Conservation (phyloP, 2,329 filamentous ascomycete species). For the Neonectria coccinea region DNA sequence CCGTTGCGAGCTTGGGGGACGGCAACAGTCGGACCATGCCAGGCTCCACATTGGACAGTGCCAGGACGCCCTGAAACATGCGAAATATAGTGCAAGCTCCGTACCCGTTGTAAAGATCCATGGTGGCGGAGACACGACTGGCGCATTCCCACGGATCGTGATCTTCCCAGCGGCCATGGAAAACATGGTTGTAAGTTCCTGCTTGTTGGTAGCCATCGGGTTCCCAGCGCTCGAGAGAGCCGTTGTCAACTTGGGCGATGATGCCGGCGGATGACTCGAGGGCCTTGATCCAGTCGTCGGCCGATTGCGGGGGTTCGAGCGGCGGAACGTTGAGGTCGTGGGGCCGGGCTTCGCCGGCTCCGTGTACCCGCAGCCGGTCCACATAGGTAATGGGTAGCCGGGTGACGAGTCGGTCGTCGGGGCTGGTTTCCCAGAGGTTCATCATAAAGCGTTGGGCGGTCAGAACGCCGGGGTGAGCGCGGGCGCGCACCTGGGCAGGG, state of each 20-base stretch:
- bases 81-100: constrained; percentile 69
- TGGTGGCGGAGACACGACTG: constrained; percentile 64
- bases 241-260: constrained; percentile 77
- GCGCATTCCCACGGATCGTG: constrained; percentile 68
- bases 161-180: constrained; percentile 66
- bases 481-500: constrained; percentile 74
- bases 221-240: constrained; percentile 79
- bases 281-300: constrained; percentile 55
- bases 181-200: constrained; percentile 67
- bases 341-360: constrained; percentile 52
- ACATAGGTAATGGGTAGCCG: constrained; percentile 75
- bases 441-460: constrained; percentile 74
- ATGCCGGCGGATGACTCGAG: constrained; percentile 60
- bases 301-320: constrained; percentile 47
- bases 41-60: constrained; percentile 67
- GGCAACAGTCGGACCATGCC: constrained; percentile 79
- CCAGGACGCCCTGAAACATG: constrained; percentile 69
- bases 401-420: constrained; percentile 68
- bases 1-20: constrained; percentile 78
- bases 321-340: constrained; percentile 38
- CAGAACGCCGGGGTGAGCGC: constrained; percentile 73
- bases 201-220: constrained; percentile 72
- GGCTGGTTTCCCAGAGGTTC: constrained; percentile 70
- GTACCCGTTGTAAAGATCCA: constrained; percentile 68
- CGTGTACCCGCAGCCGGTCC: constrained; percentile 75